phyloP scores from a whole-genome alignment of 2,329 filamentous ascomycete genomes.

The Monosporascus sp. region DNA sequence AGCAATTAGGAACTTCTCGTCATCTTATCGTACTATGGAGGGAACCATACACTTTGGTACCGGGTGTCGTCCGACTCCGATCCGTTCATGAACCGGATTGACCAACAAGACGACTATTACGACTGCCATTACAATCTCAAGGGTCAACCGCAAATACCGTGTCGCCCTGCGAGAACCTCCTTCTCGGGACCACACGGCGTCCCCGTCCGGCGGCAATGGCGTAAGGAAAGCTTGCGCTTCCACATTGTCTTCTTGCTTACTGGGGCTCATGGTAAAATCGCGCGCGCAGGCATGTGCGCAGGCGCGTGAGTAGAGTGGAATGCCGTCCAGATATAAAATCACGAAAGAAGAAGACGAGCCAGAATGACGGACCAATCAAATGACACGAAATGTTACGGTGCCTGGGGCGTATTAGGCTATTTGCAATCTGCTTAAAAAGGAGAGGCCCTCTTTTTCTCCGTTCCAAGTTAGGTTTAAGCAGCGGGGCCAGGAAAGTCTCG shows the following conservation, averaged over 20 bases:
- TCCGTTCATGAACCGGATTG: conserved; percentile 10
- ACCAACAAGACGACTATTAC: conserved; percentile 21
- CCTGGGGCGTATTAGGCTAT: conserved; percentile 7
- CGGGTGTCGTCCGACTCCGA: conserved; percentile 15
- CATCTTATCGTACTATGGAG: not conserved
- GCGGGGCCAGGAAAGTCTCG: not conserved
- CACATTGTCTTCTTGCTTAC: conserved; percentile 18
- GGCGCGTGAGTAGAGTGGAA: not conserved
- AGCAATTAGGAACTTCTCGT: conserved; percentile 3
- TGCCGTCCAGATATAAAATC: not conserved
- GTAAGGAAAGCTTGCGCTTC: conserved; percentile 28
- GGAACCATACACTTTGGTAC: conserved; percentile 26
- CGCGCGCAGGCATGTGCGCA: not conserved
- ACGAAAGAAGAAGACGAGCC: not conserved
- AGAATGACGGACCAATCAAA: not conserved
- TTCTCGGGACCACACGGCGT: conserved; percentile 11
- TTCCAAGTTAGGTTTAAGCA: conserved; percentile 13
- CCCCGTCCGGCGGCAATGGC: conserved; percentile 1
- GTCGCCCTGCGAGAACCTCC: conserved; percentile 4
- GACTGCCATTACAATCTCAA: conserved; percentile 26
- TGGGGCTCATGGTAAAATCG: conserved; percentile 10
- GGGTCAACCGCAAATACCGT: conserved; percentile 21
- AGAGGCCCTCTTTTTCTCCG: conserved; percentile 12
- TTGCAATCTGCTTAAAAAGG: conserved; percentile 15
- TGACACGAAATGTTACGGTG: not conserved